Evolutionary conservation across 2,329 filamentous ascomycete genomes (phyloP), one percentile per base, ranked within the genome.

Genomic region (Phialophora expanda): DNA sequence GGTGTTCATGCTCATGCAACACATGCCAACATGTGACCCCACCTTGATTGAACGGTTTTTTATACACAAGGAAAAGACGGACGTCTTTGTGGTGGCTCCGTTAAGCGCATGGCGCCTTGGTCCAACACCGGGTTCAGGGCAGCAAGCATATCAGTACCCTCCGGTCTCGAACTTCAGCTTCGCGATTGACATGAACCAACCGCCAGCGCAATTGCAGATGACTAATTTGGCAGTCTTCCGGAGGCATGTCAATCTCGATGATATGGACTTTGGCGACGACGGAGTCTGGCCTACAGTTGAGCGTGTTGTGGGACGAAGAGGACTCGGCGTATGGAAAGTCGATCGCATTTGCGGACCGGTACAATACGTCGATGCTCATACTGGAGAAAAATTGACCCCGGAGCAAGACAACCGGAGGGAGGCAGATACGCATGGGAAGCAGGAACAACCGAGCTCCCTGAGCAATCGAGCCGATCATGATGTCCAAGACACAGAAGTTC

Each of bases 221-320:
- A 68, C 65, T 12, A 71, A 71, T 30, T 73, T 83, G 3, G 83
- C 79, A 78, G 78, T 75, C 7, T 82, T 80, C 64, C 72, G 73
- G 51, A 76, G 76, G 50, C 83, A 85, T 69, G 67, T 85, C 55
- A 84, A 83, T 65, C 73, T 85, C 20, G 83, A 85, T 69, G 83
- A 84, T 73, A 71, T 85, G 66, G 82, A 85, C 69, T 80, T 84
- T 65, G 81, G 73, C 11, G 76, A 78, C 14, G 83, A 84, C 53
- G 83, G 83, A 3, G 67, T 85, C 22, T 28, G 77, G n/a, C 68
- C 74, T 3, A 84, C 83, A 2, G 56, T 84, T 50, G 72, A 68
- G 22, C 75, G 82, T 28, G 81, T 84, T 2, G 69, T 84, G 41
- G 82, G 82, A 1, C 76, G 81, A 62, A 78, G 81, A 50, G 83